Evolutionary conservation across 768 basidiomycete species (phyloP), one percentile per base, ranked within the genome.

Genomic region (Cyclocybe cylindracea): DNA sequence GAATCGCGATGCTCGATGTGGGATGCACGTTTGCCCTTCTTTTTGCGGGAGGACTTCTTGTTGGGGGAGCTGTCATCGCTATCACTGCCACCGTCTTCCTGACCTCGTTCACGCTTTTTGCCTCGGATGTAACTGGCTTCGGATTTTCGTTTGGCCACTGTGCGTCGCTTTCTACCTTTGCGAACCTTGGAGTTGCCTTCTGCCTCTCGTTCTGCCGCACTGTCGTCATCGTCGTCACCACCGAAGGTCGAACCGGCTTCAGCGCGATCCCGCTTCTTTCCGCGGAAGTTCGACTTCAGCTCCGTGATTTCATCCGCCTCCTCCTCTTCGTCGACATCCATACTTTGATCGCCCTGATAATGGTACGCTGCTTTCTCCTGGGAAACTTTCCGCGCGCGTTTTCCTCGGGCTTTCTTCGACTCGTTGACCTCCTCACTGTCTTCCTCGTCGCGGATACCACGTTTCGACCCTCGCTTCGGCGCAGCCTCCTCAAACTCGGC

Each of bases 221-320:
- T 71, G 32, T 77, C 73, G 44, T 80, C 24, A 24, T 24, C 77
- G 38, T 80, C 81, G 56, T 87, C 87, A 19, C 79, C 83, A 41
- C 82, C 87, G 60, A 89, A 84, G 0, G 80, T 82, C 3, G 87
- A 87, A 6, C 80, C 88, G 49, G 86, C 86, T 62, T 88, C 87
- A 6, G 79, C 77, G 37, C 86, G 84, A 66, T 87, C 87, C 55
- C 89, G 84, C 70, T 92, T 92, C 75, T 80, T 87, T 40, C 88
- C 87, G 53, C 83, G 73, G 14, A 65, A 59, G 50, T 68, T 60
- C 42, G 69, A 66, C 48, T 60, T 65, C 44, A 76, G 65, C 45
- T 75, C 76, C 18, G 66, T 61, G 14, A 74, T 57, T 40, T 74
- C 71, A 57, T 80, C 79, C 44, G 69, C 74, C 16, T 75, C 71